Evolutionary conservation across 306 rosid genomes (phyloP).

Genomic region (Malus sieversii): DNA sequence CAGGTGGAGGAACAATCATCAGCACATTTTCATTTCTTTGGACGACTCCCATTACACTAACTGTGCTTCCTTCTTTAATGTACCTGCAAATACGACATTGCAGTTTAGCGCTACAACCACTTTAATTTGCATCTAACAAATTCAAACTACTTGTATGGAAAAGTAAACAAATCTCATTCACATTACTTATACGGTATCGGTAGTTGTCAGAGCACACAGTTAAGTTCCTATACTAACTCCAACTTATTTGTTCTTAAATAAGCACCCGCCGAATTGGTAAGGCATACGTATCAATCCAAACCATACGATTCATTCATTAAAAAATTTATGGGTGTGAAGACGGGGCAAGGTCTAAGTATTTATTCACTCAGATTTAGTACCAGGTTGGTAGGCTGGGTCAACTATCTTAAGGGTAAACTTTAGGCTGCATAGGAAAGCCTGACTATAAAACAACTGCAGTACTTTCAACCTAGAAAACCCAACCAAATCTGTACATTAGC

Average conservation of each 20-base stretch:
- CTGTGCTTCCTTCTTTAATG: conserved; percentile 98
- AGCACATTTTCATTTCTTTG: conserved; percentile 94
- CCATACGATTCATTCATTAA: too few relatives aligned
- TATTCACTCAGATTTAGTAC: neutral
- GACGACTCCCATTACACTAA: conserved; percentile 97
- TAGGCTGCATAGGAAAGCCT: neutral
- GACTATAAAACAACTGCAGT: neutral
- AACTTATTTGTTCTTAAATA: neutral
- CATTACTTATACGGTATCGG: neutral
- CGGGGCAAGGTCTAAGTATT: neutral
- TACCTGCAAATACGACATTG: conserved; percentile 44
- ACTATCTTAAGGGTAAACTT: neutral
- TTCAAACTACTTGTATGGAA: neutral
- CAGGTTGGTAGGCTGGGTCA: neutral
- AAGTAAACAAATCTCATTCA: neutral
- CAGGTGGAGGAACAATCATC: conserved; percentile 92
- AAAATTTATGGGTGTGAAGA: too few relatives aligned
- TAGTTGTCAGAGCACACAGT: too few relatives aligned
- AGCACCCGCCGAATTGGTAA: too few relatives aligned
- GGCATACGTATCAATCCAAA: too few relatives aligned
- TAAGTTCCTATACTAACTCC: neutral
- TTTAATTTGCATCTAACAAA: neutral
- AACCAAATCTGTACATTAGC: neutral
- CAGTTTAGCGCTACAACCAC: conserved; percentile 9
- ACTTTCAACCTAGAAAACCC: neutral